Percentiles rank a stretch among this genome's conserved stretches.
Conservation (phyloP, 768 basidiomycete genomes). For the Russula abietina region DNA sequence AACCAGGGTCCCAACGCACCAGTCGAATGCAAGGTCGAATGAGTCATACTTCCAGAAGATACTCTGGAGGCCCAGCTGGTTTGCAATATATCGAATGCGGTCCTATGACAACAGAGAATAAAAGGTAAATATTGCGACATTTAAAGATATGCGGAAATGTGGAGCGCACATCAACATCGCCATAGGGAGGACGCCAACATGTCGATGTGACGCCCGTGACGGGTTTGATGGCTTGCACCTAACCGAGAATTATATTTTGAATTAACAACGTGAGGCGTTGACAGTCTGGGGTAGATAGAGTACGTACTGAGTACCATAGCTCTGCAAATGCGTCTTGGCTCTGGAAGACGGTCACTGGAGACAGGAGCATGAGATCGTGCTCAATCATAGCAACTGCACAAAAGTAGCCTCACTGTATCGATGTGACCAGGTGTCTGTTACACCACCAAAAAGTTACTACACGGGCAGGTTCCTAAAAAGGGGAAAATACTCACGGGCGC, state of each 20-base stretch:
- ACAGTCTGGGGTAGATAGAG: neutral
- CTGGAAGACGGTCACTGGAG: too few species aligned
- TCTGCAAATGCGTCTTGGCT: conserved; percentile 72
- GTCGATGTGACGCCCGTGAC: conserved; percentile 51
- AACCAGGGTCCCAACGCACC: conserved; percentile 36
- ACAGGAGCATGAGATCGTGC: too few species aligned
- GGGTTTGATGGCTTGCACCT: conserved; percentile 50
- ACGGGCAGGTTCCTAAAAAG: neutral
- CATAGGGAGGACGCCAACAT: conserved; percentile 58
- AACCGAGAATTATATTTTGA: neutral
- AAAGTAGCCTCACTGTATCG: conserved; percentile 31
- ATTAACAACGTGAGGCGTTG: neutral
- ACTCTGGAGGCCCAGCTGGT: conserved; percentile 61
- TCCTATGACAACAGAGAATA: conserved; percentile 31
- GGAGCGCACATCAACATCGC: conserved; percentile 48
- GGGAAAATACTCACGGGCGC: conserved; percentile 41
- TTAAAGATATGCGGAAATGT: neutral
- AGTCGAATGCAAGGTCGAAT: too few species aligned
- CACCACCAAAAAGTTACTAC: too few species aligned
- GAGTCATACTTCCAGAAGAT: conserved; percentile 69
- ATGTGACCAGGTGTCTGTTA: too few species aligned
- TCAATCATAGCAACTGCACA: neutral
- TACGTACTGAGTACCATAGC: conserved; percentile 61
- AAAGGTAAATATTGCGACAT: neutral
- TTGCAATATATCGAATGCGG: conserved; percentile 65